These are phyloP conservation scores for Lachancea mirantina DNA, from an alignment of 805 yeast genomes.

Conservation along the genomic window DNA sequence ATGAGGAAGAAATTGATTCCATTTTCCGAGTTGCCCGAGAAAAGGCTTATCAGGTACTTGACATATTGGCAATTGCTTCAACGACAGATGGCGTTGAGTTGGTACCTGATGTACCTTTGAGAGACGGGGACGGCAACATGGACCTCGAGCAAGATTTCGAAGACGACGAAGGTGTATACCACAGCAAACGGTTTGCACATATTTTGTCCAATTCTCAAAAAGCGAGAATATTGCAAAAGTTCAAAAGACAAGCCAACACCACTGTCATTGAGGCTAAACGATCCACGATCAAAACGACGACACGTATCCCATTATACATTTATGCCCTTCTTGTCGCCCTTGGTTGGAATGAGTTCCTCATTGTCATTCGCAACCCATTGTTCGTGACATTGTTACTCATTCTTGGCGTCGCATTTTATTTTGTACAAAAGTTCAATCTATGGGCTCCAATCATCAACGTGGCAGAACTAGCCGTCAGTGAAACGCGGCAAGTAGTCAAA, in stretches of 20 bases:
- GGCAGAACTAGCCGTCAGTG: slow-evolving; percentile 48
- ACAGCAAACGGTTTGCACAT: slow-evolving; percentile 43
- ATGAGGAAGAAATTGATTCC: slow-evolving; percentile 61
- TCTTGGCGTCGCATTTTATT: slow-evolving; percentile 52
- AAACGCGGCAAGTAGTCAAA: slow-evolving; percentile 48
- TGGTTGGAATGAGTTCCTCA: slow-evolving; percentile 96
- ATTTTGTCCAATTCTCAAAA: slow-evolving; percentile 53
- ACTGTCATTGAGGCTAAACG: slow-evolving; percentile 83
- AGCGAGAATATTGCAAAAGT: slow-evolving; percentile 46
- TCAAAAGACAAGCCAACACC: slow-evolving; percentile 71
- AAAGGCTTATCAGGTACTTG: slow-evolving; percentile 49
- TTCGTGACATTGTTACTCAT: slow-evolving; percentile 57
- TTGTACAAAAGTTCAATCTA: slow-evolving; percentile 62
- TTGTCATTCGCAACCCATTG: slow-evolving; percentile 80
- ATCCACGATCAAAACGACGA: slow-evolving; percentile 66
- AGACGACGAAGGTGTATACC: slow-evolving; percentile 36
- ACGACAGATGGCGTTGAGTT: slow-evolving; percentile 47
- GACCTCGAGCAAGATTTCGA: slow-evolving; percentile 30
- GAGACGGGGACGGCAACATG: slow-evolving; percentile 20
- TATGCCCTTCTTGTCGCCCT: slow-evolving; percentile 63
- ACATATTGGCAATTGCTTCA: slow-evolving; percentile 51
- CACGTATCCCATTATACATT: slow-evolving; percentile 79
- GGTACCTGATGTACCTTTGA: slow-evolving; percentile 49
- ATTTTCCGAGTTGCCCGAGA: slow-evolving; percentile 55
- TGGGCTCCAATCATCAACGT: slow-evolving; percentile 69